A percentile compares a stretch with the other conserved stretches of the same genome.
Conservation (phyloP, 768 basidiomycete genomes). For the Boletus edulis region DNA sequence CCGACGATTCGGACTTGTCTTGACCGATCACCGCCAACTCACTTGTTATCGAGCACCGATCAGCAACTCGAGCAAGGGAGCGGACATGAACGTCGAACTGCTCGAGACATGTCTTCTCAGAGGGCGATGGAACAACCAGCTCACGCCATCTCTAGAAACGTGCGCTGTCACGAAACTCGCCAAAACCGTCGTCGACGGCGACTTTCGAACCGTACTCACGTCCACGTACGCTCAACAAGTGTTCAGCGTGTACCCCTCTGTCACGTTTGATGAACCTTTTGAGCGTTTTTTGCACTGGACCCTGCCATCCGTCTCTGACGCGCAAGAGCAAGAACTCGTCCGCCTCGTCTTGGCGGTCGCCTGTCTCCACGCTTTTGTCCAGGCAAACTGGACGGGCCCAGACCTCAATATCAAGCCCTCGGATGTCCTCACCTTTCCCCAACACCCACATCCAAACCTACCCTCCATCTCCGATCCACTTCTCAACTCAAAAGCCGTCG, state of each 20-base stretch:
- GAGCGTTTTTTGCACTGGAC: conserved; percentile 34
- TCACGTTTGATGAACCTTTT: conserved; percentile 40
- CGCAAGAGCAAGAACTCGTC: conserved; percentile 48
- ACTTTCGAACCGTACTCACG: conserved; percentile 52
- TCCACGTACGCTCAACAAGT: conserved; percentile 42
- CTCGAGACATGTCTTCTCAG: conserved; percentile 59
- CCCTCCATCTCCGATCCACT: conserved; percentile 40
- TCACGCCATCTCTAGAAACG: conserved; percentile 21
- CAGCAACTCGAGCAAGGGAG: neutral
- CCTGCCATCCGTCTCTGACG: conserved; percentile 28
- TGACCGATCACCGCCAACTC: neutral
- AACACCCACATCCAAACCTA: conserved; percentile 5
- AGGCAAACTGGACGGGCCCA: conserved; percentile 97
- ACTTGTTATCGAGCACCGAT: neutral
- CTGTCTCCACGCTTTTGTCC: conserved; percentile 86
- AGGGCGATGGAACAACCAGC: conserved; percentile 41
- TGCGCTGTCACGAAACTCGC: conserved; percentile 38
- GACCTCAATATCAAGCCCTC: conserved; percentile 58
- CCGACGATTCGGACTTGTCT: too few species aligned
- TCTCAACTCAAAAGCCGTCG: conserved; percentile 65
- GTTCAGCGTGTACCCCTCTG: conserved; percentile 32
- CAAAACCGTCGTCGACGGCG: conserved; percentile 56
- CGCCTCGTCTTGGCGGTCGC: conserved; percentile 70
- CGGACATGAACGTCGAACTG: conserved; percentile 18
- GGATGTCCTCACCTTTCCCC: conserved; percentile 39